Base-by-base conservation (phyloP, 1,284 basidiomycete species). In the Apiotrichum sp. region DNA sequence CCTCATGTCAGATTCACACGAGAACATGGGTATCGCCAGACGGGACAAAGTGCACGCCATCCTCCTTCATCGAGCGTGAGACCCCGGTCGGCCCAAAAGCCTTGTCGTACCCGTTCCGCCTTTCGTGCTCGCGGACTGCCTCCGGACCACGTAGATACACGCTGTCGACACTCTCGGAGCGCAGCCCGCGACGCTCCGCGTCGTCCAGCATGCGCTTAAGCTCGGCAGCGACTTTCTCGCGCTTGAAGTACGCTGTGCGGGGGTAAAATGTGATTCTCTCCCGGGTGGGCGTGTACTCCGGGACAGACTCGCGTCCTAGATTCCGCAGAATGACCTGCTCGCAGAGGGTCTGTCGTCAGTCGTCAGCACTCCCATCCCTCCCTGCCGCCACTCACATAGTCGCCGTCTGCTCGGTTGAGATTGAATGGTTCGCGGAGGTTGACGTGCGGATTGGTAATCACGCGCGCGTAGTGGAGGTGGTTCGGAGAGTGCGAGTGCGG, bases 371-470 rank as follows among this genome's bases (percentile, higher is more conserved):
- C n/a, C n/a, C n/a, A n/a, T n/a, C n/a, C n/a, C n/a, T n/a, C n/a
- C n/a, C n/a, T n/a, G n/a, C n/a, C n/a, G n/a, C n/a, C 7, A 55
- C 66, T 57, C 57, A 66, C 66, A 38, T 69, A 69, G 53, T 66
- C 61, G 8, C 64, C 63, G 43, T 70, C 68, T 0, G 46, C 29
- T 1, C 68, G 61, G 57, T 68, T 67, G 22, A 70, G 50, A 55
- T 70, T 65, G 58, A 56, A 66, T 7, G 65, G 65, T 45, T 66
- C 63, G 10, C 10, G 33, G 11, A 68, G 53, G 56, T 66, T 68
- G 22, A 68, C 58, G 42, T 70, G 68, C 10, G 68, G 68, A 50
- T 70, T 70, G 13, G 62, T 65, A 57, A 70, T 70, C 31, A 70
- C 63, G 33, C 68, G 58, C 14, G 65, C 56, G 52, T 65, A 67